Evolutionary conservation across 2,329 filamentous ascomycete species (phyloP).

Genomic region (Thermothelomyces thermophilus): DNA sequence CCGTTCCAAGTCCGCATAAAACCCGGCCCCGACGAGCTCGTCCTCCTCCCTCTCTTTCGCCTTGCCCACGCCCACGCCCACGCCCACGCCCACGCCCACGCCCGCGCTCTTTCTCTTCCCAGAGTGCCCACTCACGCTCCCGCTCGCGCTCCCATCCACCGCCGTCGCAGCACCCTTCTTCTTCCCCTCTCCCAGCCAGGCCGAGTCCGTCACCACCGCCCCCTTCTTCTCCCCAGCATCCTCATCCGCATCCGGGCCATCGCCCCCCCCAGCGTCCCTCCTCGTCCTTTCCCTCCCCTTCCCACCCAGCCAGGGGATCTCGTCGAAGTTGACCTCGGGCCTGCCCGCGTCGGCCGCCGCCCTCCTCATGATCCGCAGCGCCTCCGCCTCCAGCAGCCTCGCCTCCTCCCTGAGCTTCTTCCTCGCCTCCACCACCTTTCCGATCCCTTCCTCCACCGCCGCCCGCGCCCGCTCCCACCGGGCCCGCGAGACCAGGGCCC

Average conservation of each 20-base stretch:
- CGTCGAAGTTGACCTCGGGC: slow-evolving; percentile 21
- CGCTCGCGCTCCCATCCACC: no score
- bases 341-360: slow-evolving; percentile 27
- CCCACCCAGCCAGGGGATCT: slow-evolving; percentile 19
- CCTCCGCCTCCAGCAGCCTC: slow-evolving; percentile 20
- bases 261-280: neutral
- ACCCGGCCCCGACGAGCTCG: neutral
- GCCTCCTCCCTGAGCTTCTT: slow-evolving; percentile 19
- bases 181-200: no score
- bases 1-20: slow-evolving; percentile 1
- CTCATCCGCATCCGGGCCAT: neutral
- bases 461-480: slow-evolving; percentile 12
- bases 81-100: no score
- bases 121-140: no score
- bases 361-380: slow-evolving; percentile 28
- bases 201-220: no score
- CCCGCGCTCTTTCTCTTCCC: no score
- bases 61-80: neutral
- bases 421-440: slow-evolving; percentile 19
- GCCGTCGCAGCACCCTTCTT: no score
- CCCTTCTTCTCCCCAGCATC: no score
- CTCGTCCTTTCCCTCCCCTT: neutral
- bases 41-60: neutral
- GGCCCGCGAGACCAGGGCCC: slow-evolving; percentile 7
- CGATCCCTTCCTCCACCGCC: slow-evolving; percentile 24